Base-by-base conservation (phyloP, 2,329 filamentous ascomycete species). In the Phyllosticta paracitricarpa region DNA sequence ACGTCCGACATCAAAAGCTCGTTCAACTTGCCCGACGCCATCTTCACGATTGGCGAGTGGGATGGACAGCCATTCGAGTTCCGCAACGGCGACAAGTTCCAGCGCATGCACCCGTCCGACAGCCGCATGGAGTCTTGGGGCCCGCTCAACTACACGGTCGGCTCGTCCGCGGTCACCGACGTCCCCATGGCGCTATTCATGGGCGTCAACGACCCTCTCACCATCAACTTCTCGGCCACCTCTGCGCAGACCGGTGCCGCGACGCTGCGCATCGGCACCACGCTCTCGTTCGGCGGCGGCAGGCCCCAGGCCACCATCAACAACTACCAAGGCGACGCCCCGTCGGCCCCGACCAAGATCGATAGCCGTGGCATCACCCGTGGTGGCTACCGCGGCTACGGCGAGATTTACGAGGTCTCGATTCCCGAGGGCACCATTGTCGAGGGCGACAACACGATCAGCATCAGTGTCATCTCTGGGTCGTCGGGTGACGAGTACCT, bases 141-240 rank as follows among this genome's bases (percentile, higher is more conserved):
- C 0, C 78, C 83, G 0, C 66, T 79, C 12, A 87, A 84, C 0
- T 87, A 85, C 72, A 86, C 82, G 1, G 81, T 86, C 10, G 84
- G 84, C 51, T 79, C 78, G 24, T 82, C 80, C 25, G 69, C 74
- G 5, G 68, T 79, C 1, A 72, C 73, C 3, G 77, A 80, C 62
- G 85, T 88, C 68, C 84, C 85, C 53, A 88, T 88, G 85, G 85
- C 85, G 0, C 70, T 87, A 26, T 85, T 86, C 73, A 83, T 86
- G 70, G 71, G 70, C 25, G 79, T 82, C 61, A 87, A 87, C 72
- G 78, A 77, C 63, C 81, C 82, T 0, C 75, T 83, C 14, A 86
- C 81, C 1, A 86, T 88, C 72, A 79, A 79, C 53, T 85, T 88
- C 71, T 80, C 77, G 26, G 77, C 85, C 0, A 72, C 69, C 12